A percentile compares a stretch with the other conserved stretches of the same genome.
Conservation (phyloP, 2,329 filamentous ascomycete genomes). For the Cladosporium sp. region DNA sequence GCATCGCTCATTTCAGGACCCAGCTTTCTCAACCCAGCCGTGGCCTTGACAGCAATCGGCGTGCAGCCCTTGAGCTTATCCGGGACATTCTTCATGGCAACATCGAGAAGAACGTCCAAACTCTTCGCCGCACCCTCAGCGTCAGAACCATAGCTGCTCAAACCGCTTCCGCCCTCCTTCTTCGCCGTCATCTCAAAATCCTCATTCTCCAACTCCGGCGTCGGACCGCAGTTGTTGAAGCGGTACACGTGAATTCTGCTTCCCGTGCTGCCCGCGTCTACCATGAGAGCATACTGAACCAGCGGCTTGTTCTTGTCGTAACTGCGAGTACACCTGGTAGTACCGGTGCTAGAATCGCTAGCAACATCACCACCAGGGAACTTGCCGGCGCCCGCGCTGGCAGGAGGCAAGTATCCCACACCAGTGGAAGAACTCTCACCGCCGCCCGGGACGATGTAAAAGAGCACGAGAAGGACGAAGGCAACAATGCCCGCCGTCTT, state of each 20-base stretch:
- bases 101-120: slow-evolving; percentile 80
- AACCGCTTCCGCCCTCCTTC: slow-evolving; percentile 67
- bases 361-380: slow-evolving; percentile 36
- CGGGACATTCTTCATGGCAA: slow-evolving; percentile 78
- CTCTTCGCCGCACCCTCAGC: slow-evolving; percentile 84
- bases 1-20: slow-evolving; percentile 74
- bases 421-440: no score
- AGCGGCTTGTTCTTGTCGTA: slow-evolving; percentile 85
- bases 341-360: slow-evolving; percentile 57
- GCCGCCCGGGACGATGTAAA: slow-evolving; percentile 48
- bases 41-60: slow-evolving; percentile 95
- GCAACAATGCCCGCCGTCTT: slow-evolving; percentile 58
- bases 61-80: slow-evolving; percentile 87
- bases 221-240: slow-evolving; percentile 96
- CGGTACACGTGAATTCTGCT: slow-evolving; percentile 98
- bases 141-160: slow-evolving; percentile 84
- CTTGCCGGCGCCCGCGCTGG: slow-evolving; percentile 14
- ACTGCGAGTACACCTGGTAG: slow-evolving; percentile 74
- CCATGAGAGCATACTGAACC: slow-evolving; percentile 97
- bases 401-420: slow-evolving; percentile 2
- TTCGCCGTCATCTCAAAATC: slow-evolving; percentile 91
- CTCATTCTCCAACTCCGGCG: slow-evolving; percentile 91
- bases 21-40: slow-evolving; percentile 83
- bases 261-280: slow-evolving; percentile 95
- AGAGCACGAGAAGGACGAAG: slow-evolving; percentile 53